Conservation (phyloP, 2,329 filamentous ascomycete species). For the Trichophyton schoenleinii region DNA sequence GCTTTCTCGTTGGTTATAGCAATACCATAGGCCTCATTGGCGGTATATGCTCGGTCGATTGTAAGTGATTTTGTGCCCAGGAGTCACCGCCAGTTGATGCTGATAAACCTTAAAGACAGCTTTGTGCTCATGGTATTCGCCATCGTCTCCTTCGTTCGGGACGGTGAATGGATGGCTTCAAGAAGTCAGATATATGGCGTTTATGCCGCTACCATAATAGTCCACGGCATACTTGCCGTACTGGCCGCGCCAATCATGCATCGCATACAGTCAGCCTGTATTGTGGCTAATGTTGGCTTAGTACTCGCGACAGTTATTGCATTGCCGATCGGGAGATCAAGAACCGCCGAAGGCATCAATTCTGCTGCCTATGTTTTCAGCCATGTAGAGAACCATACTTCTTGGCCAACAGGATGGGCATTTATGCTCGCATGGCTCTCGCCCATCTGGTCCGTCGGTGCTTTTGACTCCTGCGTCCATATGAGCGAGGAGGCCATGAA, state of each 20-base stretch:
- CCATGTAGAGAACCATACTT: constrained; percentile 44
- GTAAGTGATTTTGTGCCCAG: constrained; percentile 16
- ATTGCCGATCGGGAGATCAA: constrained; percentile 39
- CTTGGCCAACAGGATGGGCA: constrained; percentile 45
- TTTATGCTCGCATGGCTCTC: constrained; percentile 50
- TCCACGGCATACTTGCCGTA: constrained; percentile 44
- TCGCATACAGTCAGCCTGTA: constrained; percentile 45
- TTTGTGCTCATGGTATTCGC: constrained; percentile 48
- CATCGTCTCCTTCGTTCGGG: constrained; percentile 44
- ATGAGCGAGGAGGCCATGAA: constrained; percentile 51
- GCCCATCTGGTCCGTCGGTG: constrained; percentile 48
- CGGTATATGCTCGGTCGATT: constrained; percentile 51
- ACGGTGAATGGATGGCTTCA: constrained; percentile 44
- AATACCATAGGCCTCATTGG: constrained; percentile 50
- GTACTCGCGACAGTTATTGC: constrained; percentile 46
- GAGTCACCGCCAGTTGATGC: not conserved
- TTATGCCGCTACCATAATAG: constrained; percentile 42
- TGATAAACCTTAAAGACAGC: constrained; percentile 22
- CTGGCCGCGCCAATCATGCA: constrained; percentile 45
- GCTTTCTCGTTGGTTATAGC: constrained; percentile 49
- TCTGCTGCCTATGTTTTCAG: constrained; percentile 42
- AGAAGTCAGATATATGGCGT: constrained; percentile 46
- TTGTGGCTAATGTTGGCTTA: constrained; percentile 44
- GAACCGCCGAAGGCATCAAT: constrained; percentile 19
- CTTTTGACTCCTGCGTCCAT: constrained; percentile 47